Conservation (phyloP, 495 filamentous ascomycete species). For the Staphylotrichum tortipilum region DNA sequence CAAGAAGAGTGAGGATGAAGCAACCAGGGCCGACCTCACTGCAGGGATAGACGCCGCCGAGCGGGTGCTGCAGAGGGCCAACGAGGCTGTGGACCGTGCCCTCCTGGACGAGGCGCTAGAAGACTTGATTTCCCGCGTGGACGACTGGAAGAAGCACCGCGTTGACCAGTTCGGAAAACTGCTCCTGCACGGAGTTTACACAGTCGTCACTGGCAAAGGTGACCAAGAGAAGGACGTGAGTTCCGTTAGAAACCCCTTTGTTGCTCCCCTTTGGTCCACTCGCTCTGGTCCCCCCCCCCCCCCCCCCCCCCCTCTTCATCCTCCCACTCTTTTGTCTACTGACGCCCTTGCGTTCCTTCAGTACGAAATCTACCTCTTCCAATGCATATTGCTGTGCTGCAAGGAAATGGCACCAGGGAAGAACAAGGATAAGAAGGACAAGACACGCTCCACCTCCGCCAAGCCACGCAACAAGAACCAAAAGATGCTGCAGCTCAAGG, state of each 20-base stretch:
- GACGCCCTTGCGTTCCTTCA: conserved; percentile 27
- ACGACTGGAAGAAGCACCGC: conserved; percentile 93
- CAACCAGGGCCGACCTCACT: conserved; percentile 57
- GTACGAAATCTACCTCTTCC: conserved; percentile 97
- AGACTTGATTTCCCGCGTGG: conserved; percentile 75
- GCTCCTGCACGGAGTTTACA: conserved; percentile 84
- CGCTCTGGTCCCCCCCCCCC: no score
- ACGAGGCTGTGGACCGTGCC: conserved; percentile 82
- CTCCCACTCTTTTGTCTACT: no score
- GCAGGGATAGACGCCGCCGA: conserved; percentile 68
- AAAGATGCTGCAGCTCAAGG: conserved; percentile 87
- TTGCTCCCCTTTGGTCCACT: no score
- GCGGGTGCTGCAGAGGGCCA: conserved; percentile 69
- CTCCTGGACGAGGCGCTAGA: conserved; percentile 68
- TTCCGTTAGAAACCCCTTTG: no score
- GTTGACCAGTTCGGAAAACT: conserved; percentile 86
- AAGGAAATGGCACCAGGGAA: conserved; percentile 89
- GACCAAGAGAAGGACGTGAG: conserved; percentile 79
- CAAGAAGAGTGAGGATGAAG: conserved; percentile 68
- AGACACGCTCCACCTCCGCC: conserved; percentile 33
- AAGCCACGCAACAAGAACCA: conserved; percentile 67
- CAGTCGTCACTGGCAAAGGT: conserved; percentile 75
- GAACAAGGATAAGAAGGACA: conserved; percentile 62
- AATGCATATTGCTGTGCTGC: conserved; percentile 92
- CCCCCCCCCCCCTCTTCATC: no score